A percentile compares a stretch with the other conserved stretches of the same genome.
Conservation (phyloP, 2,329 filamentous ascomycete genomes). For the Mollisiaceae sp. region DNA sequence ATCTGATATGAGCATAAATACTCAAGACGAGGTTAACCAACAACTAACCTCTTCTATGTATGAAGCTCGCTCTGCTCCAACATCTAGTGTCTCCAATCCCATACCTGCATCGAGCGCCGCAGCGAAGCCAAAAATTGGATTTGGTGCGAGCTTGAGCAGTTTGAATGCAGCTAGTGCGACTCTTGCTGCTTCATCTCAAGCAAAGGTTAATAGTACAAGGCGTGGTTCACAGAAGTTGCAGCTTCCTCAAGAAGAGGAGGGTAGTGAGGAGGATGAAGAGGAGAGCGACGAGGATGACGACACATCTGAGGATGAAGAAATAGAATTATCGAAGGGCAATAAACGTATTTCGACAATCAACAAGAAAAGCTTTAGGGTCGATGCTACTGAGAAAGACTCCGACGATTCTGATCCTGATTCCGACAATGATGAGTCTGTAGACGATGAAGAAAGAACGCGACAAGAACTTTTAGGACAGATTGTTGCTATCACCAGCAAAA, state of each 20-base stretch:
- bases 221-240: slow-evolving; percentile 17
- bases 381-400: not conserved
- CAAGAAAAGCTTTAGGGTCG: slow-evolving; percentile 4
- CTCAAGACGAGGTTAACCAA: slow-evolving; percentile 38
- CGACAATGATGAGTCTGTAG: slow-evolving; percentile 11
- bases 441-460: slow-evolving; percentile 13
- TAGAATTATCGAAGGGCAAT: slow-evolving; percentile 4
- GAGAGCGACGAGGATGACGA: slow-evolving; percentile 15
- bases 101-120: slow-evolving; percentile 25
- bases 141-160: slow-evolving; percentile 34
- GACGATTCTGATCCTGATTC: slow-evolving; percentile 19
- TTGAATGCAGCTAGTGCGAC: slow-evolving; percentile 26
- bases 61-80: slow-evolving; percentile 30
- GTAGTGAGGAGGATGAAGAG: slow-evolving; percentile 28
- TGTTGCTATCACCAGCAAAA: slow-evolving; percentile 6
- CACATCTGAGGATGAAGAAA: slow-evolving; percentile 27
- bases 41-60: slow-evolving; percentile 40
- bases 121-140: slow-evolving; percentile 28
- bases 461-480: slow-evolving; percentile 22
- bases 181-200: slow-evolving; percentile 18
- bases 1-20: slow-evolving; percentile 30
- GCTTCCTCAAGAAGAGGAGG: slow-evolving; percentile 18
- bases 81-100: slow-evolving; percentile 19
- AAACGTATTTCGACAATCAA: not conserved
- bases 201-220: slow-evolving; percentile 10